phyloP scores from a whole-genome alignment of 2,329 filamentous ascomycete species.

The Penicillium sclerotiorum region DNA sequence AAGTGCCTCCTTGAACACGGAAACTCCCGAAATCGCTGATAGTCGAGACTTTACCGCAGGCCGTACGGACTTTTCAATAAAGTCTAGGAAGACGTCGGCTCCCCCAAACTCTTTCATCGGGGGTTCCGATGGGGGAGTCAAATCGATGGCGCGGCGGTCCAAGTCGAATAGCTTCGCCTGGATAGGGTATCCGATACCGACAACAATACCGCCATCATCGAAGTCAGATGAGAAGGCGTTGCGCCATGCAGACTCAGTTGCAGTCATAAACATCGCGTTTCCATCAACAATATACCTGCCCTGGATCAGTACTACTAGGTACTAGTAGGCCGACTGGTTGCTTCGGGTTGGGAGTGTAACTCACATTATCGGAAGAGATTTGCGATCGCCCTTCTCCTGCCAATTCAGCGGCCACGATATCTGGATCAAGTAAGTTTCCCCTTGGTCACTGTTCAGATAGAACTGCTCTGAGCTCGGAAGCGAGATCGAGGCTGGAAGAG shows the following conservation, averaged over 20 bases:
- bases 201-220: conserved; percentile 19
- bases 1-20: conserved; percentile 51
- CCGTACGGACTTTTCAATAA: conserved; percentile 12
- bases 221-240: conserved; percentile 18
- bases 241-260: conserved; percentile 25
- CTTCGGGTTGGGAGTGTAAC: not conserved
- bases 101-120: conserved; percentile 3
- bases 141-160: conserved; percentile 10
- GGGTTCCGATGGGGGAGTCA: conserved; percentile 9
- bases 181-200: conserved; percentile 26
- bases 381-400: conserved; percentile 2
- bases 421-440: conserved; percentile 21
- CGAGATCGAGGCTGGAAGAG: not conserved
- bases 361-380: conserved; percentile 10
- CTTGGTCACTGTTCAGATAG: conserved; percentile 15
- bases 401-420: conserved; percentile 26
- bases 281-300: conserved; percentile 28
- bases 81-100: conserved; percentile 15
- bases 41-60: conserved; percentile 6
- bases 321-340: not conserved
- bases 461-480: conserved; percentile 23
- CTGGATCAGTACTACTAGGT: not conserved
- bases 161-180: conserved; percentile 12
- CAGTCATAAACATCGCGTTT: conserved; percentile 26
- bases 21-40: conserved; percentile 33